Evolutionary conservation across 2,329 filamentous ascomycete species (phyloP).

Genomic region (Fusarium sterilihyphosum): DNA sequence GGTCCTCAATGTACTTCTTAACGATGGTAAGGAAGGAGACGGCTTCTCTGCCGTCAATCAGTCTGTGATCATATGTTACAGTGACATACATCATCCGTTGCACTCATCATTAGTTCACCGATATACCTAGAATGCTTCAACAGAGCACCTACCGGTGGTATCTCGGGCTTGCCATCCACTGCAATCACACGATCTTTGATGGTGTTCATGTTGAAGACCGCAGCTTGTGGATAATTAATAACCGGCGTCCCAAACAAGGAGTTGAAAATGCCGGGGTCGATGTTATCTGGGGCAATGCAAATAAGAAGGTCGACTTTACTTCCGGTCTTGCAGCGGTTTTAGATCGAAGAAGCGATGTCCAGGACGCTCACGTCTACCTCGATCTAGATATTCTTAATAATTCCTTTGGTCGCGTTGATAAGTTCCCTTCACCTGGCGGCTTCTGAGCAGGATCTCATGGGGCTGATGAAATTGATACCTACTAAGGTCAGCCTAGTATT

Average conservation of each 20-base stretch:
- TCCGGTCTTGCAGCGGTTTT: no score
- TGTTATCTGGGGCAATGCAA: no score
- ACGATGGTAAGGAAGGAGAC: slow-evolving; percentile 62
- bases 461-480: no score
- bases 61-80: slow-evolving; percentile 61
- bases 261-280: background rate
- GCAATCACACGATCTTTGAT: background rate
- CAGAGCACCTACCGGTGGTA: background rate
- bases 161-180: background rate
- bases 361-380: no score
- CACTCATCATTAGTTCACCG: background rate
- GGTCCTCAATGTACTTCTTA: slow-evolving; percentile 48
- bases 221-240: slow-evolving; percentile 79
- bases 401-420: no score
- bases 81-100: slow-evolving; percentile 58
- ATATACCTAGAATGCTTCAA: background rate
- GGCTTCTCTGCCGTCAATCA: slow-evolving; percentile 67
- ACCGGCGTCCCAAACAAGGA: slow-evolving; percentile 67
- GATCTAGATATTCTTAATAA: no score
- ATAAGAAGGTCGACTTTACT: no score
- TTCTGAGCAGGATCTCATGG: no score
- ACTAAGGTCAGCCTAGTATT: no score
- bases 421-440: no score
- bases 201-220: slow-evolving; percentile 52
- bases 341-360: no score